phyloP scores from a whole-genome alignment of 2,329 filamentous ascomycete species.

The Fusarium irregulare region DNA sequence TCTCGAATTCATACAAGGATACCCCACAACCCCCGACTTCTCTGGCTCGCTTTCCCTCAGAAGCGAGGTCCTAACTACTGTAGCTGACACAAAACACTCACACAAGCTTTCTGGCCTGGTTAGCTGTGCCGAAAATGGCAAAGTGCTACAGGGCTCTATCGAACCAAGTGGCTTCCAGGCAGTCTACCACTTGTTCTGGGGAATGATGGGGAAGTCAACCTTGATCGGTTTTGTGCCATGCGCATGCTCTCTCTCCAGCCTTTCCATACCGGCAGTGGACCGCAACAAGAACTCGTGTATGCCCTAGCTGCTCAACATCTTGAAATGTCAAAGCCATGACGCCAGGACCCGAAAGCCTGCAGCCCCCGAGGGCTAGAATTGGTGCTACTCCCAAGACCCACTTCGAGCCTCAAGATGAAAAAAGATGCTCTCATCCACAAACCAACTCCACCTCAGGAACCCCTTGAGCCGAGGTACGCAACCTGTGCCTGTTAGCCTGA shows the following conservation, averaged over 20 bases:
- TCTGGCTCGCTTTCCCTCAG: conserved; percentile 3
- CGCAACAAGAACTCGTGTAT: neutral
- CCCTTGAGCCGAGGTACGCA: conserved; percentile 28
- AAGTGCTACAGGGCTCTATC: conserved; percentile 13
- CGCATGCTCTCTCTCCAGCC: conserved; percentile 11
- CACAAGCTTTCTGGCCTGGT: conserved; percentile 34
- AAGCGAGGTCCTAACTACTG: conserved; percentile 7
- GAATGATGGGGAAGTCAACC: conserved; percentile 32
- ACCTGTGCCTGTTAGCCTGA: conserved; percentile 3
- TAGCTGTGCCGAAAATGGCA: conserved; percentile 32
- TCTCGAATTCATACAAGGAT: neutral
- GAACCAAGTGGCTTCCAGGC: conserved; percentile 7
- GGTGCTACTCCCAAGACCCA: conserved; percentile 6
- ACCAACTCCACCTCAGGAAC: conserved; percentile 21
- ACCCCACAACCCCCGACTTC: conserved; percentile 11
- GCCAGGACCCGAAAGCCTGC: conserved; percentile 12
- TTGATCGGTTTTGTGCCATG: conserved; percentile 19
- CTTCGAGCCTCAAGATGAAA: conserved; percentile 21
- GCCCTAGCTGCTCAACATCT: conserved; percentile 1
- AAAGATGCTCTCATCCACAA: conserved; percentile 4
- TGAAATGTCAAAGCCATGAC: conserved; percentile 19
- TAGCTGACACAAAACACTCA: conserved; percentile 2
- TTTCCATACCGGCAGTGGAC: conserved; percentile 8
- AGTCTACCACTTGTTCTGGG: conserved; percentile 12
- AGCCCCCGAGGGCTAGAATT: conserved; percentile 5